Evolutionary conservation across 129 eudicot species (phyloP).

Genomic region (Helianthus tuberosus): DNA sequence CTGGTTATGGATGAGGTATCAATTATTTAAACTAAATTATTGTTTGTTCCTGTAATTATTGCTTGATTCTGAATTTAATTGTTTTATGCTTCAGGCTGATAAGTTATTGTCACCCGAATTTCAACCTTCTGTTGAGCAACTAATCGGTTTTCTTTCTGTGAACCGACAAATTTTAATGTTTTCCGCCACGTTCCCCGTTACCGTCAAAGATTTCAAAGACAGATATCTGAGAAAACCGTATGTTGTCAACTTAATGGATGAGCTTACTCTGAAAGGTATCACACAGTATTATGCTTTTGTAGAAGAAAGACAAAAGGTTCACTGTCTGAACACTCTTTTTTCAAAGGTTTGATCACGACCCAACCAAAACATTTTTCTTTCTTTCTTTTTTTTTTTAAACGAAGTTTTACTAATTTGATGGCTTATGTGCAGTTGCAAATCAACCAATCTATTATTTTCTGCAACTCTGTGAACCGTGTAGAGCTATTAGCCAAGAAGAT

Average conservation of each 20-base stretch:
- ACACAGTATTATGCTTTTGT: slow-evolving; percentile 78
- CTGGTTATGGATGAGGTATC: slow-evolving; percentile 81
- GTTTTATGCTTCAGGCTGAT: slow-evolving; percentile 64
- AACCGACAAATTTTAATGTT: slow-evolving; percentile 77
- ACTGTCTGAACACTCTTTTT: slow-evolving; percentile 82
- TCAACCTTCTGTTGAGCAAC: slow-evolving; percentile 66
- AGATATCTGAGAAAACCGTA: slow-evolving; percentile 62
- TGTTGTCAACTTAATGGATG: slow-evolving; percentile 78
- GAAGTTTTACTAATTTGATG: slow-evolving; percentile 27
- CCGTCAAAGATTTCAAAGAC: slow-evolving; percentile 74
- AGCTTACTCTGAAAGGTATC: slow-evolving; percentile 80
- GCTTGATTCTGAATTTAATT: slow-evolving; percentile 8
- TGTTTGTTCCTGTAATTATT: neutral
- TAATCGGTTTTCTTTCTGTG: slow-evolving; percentile 58
- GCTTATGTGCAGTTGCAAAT: slow-evolving; percentile 65
- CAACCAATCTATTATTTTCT: slow-evolving; percentile 81
- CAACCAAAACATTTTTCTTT: slow-evolving; percentile 11
- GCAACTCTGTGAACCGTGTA: slow-evolving; percentile 87
- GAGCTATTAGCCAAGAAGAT: slow-evolving; percentile 77
- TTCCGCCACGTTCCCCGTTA: slow-evolving; percentile 84
- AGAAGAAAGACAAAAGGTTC: slow-evolving; percentile 81
- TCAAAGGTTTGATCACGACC: slow-evolving; percentile 54
- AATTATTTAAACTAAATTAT: no score
- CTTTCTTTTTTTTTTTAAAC: slow-evolving; percentile 1
- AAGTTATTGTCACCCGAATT: slow-evolving; percentile 77